Base-by-base conservation (phyloP, 495 filamentous ascomycete genomes). In the Recurvomyces mirabilis region DNA sequence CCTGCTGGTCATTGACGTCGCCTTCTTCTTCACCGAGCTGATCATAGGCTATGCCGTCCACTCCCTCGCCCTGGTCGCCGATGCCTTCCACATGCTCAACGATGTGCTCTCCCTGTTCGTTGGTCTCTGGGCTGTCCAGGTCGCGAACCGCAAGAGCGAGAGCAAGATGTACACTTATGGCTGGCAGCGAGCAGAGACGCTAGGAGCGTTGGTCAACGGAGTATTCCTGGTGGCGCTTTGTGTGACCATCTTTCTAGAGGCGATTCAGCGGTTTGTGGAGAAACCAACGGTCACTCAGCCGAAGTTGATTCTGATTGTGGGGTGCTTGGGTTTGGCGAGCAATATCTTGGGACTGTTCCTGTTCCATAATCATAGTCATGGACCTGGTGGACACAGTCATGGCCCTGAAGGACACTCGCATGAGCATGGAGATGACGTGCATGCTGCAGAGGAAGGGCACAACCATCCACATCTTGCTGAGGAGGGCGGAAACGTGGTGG, bases 51-150 rank as follows among this genome's bases (percentile, higher is more conserved):
- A 91, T 64, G 63, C 75, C 31, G 87, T 93, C 41, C 79, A 84
- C 54, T 96, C 91, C 21, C 75, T 98, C 49, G 91, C 91, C 14
- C 72, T 98, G 43, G 84, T 93, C 56, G 91, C 91, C 28, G 91
- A 98, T 68, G 85, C 91, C 43, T 98, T 96, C 66, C 91, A 98
- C 57, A 98, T 98, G 91, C 69, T 98, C 19, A 98, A 98, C 62
- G 91, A 98, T 77, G 87, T 98, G 45, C 74, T 98, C 32, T 98
- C 91, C 0, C 66, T 98, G 11, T 73, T 78, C 36, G 91, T 98
- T 40, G 91, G 91, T 34, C 60, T 95, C 23, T 98, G 93, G 93
- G 91, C 91, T 1, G 89, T 96, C 15, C 86, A 82, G 40, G 82
- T 93, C 35, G 84, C 86, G 26, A 73, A 75, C 45, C 72, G 75